Evolutionary conservation across 306 rosid species (phyloP).

Genomic region (Parietaria judaica): DNA sequence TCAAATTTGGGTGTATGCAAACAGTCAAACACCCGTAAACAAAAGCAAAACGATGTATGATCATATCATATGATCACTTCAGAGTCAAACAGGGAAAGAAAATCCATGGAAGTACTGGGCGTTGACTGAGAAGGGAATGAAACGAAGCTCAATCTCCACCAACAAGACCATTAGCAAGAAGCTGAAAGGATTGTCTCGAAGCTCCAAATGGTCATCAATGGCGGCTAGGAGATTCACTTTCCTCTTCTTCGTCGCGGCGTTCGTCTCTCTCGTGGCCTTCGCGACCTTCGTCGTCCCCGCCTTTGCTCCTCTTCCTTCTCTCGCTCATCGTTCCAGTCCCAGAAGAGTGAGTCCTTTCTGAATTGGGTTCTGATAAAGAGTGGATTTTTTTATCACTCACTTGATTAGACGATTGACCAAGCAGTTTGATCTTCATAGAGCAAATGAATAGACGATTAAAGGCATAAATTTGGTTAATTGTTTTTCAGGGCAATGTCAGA

Average conservation of each 20-base stretch:
- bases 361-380: neutral
- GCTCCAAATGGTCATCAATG: constrained; percentile 45
- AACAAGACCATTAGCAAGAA: neutral
- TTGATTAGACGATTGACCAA: constrained; percentile 10
- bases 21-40: too few relatives aligned
- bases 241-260: constrained; percentile 37
- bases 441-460: neutral
- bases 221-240: constrained; percentile 26
- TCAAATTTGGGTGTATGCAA: too few relatives aligned
- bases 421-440: too few relatives aligned
- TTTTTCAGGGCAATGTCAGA: constrained; percentile 27
- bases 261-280: constrained; percentile 31
- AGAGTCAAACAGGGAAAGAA: too few relatives aligned
- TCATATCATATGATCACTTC: too few relatives aligned
- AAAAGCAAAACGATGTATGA: too few relatives aligned
- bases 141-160: neutral
- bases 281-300: constrained; percentile 42
- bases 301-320: constrained; percentile 55
- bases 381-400: constrained; percentile 13
- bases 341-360: constrained; percentile 30
- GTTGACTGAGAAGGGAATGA: constrained; percentile 2
- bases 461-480: constrained; percentile 14
- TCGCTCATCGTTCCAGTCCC: constrained; percentile 18
- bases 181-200: constrained; percentile 6
- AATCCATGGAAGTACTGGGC: too few relatives aligned